Percentiles rank a stretch among this genome's conserved stretches.
These are phyloP conservation scores for Talaromyces thailandensis DNA, from an alignment of 495 filamentous ascomycete genomes.

Conservation along the genomic window DNA sequence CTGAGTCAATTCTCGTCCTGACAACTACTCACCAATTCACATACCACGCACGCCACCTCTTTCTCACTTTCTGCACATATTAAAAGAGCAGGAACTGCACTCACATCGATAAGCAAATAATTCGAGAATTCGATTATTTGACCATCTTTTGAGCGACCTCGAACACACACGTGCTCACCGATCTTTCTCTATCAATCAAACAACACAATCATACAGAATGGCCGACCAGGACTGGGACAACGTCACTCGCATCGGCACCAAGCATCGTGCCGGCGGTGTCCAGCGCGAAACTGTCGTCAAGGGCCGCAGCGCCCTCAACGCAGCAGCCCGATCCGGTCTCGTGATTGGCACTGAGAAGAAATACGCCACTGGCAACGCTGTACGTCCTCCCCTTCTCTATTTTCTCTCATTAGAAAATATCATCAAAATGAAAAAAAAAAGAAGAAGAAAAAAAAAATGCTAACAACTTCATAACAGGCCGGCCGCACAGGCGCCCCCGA, in stretches of 20 bases:
- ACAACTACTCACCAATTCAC: background rate
- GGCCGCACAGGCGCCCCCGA: conserved; percentile 54
- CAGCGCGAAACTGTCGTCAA: conserved; percentile 78
- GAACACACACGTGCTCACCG: background rate
- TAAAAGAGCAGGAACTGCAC: background rate
- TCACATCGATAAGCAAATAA: background rate
- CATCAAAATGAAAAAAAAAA: no score
- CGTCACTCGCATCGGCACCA: conserved; percentile 89
- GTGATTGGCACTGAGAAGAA: conserved; percentile 92
- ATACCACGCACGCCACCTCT: background rate
- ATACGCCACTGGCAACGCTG: conserved; percentile 62
- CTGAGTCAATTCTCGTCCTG: background rate
- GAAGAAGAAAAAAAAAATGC: background rate
- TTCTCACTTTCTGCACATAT: background rate
- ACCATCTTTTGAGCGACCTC: background rate
- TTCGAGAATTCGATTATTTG: background rate
- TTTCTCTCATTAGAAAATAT: background rate
- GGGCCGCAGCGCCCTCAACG: conserved; percentile 82
- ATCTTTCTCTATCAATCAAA: background rate
- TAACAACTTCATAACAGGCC: conserved; percentile 28
- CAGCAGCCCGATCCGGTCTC: conserved; percentile 70
- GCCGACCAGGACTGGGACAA: conserved; percentile 65
- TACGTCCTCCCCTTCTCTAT: conserved; percentile 39
- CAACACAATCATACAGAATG: background rate
- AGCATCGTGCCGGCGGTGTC: conserved; percentile 52